Evolutionary conservation across 768 basidiomycete species (phyloP).

Genomic region (Chalciporus pseudorubinellus): DNA sequence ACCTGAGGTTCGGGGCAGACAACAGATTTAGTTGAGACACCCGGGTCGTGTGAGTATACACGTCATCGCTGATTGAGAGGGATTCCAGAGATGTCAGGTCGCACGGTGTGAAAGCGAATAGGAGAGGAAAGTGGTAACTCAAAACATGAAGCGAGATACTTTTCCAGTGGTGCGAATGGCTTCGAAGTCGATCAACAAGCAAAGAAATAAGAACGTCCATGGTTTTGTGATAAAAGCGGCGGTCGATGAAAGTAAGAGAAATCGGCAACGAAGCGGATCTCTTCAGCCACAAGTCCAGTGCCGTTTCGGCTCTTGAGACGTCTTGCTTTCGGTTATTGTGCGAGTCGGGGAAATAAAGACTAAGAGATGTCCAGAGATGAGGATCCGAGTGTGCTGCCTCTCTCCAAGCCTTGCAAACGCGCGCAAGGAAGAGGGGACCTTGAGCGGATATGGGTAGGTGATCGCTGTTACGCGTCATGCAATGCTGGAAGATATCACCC

Average conservation of each 20-base stretch:
- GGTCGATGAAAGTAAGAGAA: slow-evolving; percentile 18
- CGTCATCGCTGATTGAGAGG: slow-evolving; percentile 8
- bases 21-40: slow-evolving; percentile 4
- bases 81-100: slow-evolving; percentile 14
- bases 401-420: slow-evolving; percentile 23
- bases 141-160: slow-evolving; percentile 11
- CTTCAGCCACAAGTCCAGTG: slow-evolving; percentile 12
- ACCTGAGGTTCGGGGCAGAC: slow-evolving; percentile 14
- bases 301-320: not conserved
- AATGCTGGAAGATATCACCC: slow-evolving; percentile 11
- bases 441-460: not conserved
- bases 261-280: slow-evolving; percentile 13
- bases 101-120: slow-evolving; percentile 15
- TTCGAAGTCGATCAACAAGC: slow-evolving; percentile 12
- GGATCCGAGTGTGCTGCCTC: slow-evolving; percentile 8
- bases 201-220: slow-evolving; percentile 8
- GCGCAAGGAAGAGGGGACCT: slow-evolving; percentile 11
- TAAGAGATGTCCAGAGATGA: slow-evolving; percentile 24
- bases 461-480: not conserved
- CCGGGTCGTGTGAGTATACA: not conserved
- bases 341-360: slow-evolving; percentile 10
- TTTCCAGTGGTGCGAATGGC: slow-evolving; percentile 18
- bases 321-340: slow-evolving; percentile 1
- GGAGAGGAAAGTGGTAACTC: slow-evolving; percentile 4
- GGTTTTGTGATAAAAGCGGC: slow-evolving; percentile 4